These are phyloP conservation scores for Grammothele lineata DNA, from an alignment of 768 basidiomycete genomes.

Conservation along the genomic window DNA sequence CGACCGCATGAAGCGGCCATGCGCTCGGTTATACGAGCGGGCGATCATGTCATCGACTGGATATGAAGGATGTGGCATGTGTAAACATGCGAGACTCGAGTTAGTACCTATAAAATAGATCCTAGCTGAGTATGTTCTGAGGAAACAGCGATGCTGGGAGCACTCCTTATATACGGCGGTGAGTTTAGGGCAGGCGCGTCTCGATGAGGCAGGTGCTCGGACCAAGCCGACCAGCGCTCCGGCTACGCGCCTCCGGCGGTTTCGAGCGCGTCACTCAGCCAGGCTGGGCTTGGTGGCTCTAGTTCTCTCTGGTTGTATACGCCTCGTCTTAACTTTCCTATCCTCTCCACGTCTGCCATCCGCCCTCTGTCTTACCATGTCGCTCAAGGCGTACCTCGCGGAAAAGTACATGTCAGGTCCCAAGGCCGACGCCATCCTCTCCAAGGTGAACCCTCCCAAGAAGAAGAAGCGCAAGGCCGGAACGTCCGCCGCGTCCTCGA, in stretches of 20 bases:
- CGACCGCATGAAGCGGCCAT: constrained; percentile 39
- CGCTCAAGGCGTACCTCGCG: constrained; percentile 80
- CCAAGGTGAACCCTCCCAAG: constrained; percentile 54
- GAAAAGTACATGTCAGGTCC: constrained; percentile 95
- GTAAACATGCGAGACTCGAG: constrained; percentile 75
- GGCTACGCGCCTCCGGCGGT: too few species aligned
- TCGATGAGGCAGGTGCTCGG: too few species aligned
- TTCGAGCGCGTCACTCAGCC: too few species aligned
- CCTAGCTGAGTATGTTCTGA: constrained; percentile 76
- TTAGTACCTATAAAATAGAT: constrained; percentile 78
- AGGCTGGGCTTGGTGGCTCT: too few species aligned
- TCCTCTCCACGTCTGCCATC: too few species aligned
- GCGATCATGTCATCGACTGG: constrained; percentile 63
- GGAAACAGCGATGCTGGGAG: constrained; percentile 22
- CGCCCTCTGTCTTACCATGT: constrained; percentile 3
- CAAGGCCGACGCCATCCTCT: constrained; percentile 92
- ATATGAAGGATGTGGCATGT: constrained; percentile 68
- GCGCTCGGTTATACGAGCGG: constrained; percentile 67
- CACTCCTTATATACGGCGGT: constrained; percentile 3
- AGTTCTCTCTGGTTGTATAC: too few species aligned
- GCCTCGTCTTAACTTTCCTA: too few species aligned
- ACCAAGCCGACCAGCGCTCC: too few species aligned
- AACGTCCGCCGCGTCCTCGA: constrained; percentile 21
- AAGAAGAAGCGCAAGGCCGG: constrained; percentile 73
- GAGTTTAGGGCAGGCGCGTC: constrained; percentile 10